Evolutionary conservation across 192 early-diverging fungal species (phyloP).

Genomic region (Coemansia sp.): DNA sequence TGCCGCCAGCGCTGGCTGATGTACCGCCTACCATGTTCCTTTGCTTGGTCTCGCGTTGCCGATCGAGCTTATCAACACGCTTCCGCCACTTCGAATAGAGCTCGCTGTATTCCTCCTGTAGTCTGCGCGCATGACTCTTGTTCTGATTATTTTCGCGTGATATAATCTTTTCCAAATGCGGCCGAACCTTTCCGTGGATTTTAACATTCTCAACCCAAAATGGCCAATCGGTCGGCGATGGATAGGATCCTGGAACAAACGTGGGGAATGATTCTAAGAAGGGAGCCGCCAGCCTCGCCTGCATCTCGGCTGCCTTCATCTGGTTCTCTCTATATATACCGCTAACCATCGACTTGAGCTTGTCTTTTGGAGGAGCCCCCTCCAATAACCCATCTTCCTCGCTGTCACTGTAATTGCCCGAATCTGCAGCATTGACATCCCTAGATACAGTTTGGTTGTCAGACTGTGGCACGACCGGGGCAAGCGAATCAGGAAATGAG

Average conservation of each 20-base stretch:
- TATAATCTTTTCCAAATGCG: constrained; percentile 27
- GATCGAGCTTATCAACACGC: constrained; percentile 47
- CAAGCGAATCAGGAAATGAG: constrained; percentile 3
- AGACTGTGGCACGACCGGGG: constrained; percentile 18
- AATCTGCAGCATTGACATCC: background rate
- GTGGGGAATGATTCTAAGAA: constrained; percentile 33
- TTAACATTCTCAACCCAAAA: constrained; percentile 43
- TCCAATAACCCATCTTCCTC: constrained; percentile 1
- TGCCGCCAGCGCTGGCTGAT: background rate
- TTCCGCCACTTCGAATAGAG: constrained; percentile 45
- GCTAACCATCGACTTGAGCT: constrained; percentile 12
- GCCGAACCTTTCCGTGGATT: constrained; percentile 23
- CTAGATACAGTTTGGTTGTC: background rate
- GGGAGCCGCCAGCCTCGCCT: constrained; percentile 24
- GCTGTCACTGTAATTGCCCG: constrained; percentile 4
- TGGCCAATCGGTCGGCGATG: constrained; percentile 42
- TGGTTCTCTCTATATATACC: constrained; percentile 46
- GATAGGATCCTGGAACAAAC: constrained; percentile 40
- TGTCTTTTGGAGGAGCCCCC: constrained; percentile 5
- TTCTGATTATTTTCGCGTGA: constrained; percentile 21
- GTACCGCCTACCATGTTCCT: constrained; percentile 12
- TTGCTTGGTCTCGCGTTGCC: constrained; percentile 44
- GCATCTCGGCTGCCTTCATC: constrained; percentile 22
- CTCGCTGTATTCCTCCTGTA: constrained; percentile 45
- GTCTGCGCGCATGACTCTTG: constrained; percentile 14